Percentiles rank a stretch among this genome's conserved stretches.
These are phyloP conservation scores for Parachaetomium inaequale DNA, from an alignment of 495 filamentous ascomycete genomes.

Conservation along the genomic window DNA sequence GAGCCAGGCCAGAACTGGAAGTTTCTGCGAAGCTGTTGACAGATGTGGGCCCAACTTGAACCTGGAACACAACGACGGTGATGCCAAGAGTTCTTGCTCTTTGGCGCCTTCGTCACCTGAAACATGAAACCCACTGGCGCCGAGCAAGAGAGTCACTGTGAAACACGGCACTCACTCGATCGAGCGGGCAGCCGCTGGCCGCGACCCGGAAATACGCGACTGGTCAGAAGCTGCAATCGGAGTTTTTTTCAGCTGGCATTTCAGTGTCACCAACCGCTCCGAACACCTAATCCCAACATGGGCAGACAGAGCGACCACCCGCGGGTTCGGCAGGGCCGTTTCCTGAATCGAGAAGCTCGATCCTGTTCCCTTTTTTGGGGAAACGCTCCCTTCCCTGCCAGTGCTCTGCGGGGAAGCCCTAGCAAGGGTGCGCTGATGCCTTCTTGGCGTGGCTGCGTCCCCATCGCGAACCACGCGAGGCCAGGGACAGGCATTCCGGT, in stretches of 20 bases:
- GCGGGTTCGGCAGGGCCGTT: neutral
- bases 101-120: slow-evolving; percentile 17
- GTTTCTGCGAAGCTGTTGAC: too few species aligned
- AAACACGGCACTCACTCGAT: slow-evolving; percentile 9
- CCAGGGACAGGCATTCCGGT: slow-evolving; percentile 10
- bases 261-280: neutral
- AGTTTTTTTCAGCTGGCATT: slow-evolving; percentile 4
- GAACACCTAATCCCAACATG: neutral
- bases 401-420: slow-evolving; percentile 12
- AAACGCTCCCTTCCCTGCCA: neutral
- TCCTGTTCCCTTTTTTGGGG: slow-evolving; percentile 4
- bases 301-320: neutral
- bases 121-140: slow-evolving; percentile 22
- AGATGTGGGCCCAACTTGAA: slow-evolving; percentile 2
- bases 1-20: neutral
- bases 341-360: slow-evolving; percentile 12
- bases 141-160: slow-evolving; percentile 9
- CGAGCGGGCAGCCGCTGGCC: neutral
- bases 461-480: slow-evolving; percentile 2
- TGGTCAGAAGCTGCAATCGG: neutral
- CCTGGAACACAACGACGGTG: neutral
- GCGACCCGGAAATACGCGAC: neutral
- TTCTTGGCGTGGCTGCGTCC: neutral
- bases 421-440: neutral
- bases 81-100: slow-evolving; percentile 5